These are phyloP conservation scores for Amylostereum areolatum DNA, from an alignment of 1,284 basidiomycete genomes.

Conservation along the genomic window DNA sequence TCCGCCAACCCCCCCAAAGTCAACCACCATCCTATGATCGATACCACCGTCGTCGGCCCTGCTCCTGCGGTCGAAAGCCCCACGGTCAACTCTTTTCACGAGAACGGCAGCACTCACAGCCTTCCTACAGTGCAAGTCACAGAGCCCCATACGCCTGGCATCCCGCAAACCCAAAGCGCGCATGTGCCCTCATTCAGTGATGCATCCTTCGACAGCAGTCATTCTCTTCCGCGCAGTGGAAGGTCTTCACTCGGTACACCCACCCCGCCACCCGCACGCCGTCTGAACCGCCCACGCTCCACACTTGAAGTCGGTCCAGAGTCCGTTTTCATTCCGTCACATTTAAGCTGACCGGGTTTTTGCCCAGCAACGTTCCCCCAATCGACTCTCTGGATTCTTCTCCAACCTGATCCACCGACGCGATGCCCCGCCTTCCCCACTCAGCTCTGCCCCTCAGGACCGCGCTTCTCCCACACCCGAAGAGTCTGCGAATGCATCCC, in stretches of 20 bases:
- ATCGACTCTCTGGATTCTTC: constrained; percentile 75
- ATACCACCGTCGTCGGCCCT: constrained; percentile 17
- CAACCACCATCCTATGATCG: constrained; percentile 16
- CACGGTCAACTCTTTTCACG: constrained; percentile 20
- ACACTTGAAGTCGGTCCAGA: too few species aligned
- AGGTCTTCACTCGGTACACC: constrained; percentile 1
- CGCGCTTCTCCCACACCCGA: constrained; percentile 16
- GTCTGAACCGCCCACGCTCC: too few species aligned
- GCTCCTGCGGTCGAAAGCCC: constrained; percentile 22
- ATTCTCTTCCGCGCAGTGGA: background rate
- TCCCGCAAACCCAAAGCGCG: constrained; percentile 19
- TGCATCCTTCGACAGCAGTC: constrained; percentile 1
- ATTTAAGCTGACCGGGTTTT: too few species aligned
- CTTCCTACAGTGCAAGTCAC: constrained; percentile 51
- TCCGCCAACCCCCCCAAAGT: constrained; percentile 26
- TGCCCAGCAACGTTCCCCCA: constrained; percentile 51
- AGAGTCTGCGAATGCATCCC: constrained; percentile 27
- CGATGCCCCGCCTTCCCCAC: constrained; percentile 31
- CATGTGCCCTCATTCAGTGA: constrained; percentile 17
- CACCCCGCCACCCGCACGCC: too few species aligned
- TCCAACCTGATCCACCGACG: constrained; percentile 71
- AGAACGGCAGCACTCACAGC: constrained; percentile 51
- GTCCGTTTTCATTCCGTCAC: too few species aligned
- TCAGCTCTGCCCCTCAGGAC: constrained; percentile 19
- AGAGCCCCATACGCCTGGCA: constrained; percentile 20